Conservation (phyloP, 2,329 filamentous ascomycete species). For the Fusarium sambucinum region DNA sequence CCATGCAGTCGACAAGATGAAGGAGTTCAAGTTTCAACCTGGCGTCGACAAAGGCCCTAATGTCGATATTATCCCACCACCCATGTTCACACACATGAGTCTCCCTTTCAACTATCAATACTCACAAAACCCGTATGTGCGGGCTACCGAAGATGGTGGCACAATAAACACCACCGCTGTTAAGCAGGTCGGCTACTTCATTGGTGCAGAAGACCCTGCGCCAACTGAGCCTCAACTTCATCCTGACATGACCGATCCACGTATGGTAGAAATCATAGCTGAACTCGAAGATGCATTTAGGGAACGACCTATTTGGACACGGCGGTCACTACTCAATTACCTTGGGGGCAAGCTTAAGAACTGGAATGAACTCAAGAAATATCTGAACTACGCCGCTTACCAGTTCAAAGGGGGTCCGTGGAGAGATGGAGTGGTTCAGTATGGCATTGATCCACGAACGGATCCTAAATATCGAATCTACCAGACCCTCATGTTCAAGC, state of each 20-base stretch:
- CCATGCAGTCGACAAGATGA: constrained; percentile 61
- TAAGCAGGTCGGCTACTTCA: constrained; percentile 69
- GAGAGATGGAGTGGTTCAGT: constrained; percentile 86
- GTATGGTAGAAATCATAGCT: constrained; percentile 73
- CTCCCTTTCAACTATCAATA: constrained; percentile 85
- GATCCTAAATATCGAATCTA: constrained; percentile 83
- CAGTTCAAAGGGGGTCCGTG: constrained; percentile 94
- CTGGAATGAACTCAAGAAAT: constrained; percentile 75
- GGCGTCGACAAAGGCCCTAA: constrained; percentile 69
- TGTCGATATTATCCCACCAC: constrained; percentile 82
- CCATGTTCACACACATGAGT: constrained; percentile 79
- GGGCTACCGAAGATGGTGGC: constrained; percentile 67
- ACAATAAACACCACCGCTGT: constrained; percentile 71
- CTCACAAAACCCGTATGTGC: constrained; percentile 85
- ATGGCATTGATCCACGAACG: constrained; percentile 85
- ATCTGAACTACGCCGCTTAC: constrained; percentile 87
- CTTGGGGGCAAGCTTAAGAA: constrained; percentile 66
- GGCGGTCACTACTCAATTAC: constrained; percentile 82
- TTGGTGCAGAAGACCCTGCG: constrained; percentile 71
- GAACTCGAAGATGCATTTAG: constrained; percentile 75
- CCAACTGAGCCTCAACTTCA: constrained; percentile 71
- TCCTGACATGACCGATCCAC: constrained; percentile 69
- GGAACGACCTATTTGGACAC: constrained; percentile 85
- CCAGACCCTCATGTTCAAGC: constrained; percentile 89
- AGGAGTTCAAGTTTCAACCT: constrained; percentile 74